Conservation (phyloP, 148 eudicot species). For the Camellia granthamiana region DNA sequence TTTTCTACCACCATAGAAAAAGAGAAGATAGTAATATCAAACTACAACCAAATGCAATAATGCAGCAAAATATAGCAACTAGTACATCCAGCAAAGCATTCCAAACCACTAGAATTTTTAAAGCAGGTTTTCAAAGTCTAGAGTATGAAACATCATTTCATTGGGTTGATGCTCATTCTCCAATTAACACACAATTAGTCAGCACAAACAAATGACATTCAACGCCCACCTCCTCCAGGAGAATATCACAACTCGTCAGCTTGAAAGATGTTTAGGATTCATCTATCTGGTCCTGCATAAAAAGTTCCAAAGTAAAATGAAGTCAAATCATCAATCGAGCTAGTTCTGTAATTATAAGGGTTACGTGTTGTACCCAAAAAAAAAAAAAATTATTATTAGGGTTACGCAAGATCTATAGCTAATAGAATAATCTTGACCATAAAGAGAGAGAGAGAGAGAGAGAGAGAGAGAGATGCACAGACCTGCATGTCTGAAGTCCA, state of each 20-base stretch:
- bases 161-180: not conserved
- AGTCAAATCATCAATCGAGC: not conserved
- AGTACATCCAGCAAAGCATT: slow-evolving; percentile 2
- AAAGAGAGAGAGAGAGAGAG: not conserved
- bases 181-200: slow-evolving; percentile 20
- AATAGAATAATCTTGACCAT: not conserved
- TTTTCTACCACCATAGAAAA: not conserved
- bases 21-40: not conserved
- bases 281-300: slow-evolving; percentile 55
- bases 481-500: slow-evolving; percentile 72
- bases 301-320: not conserved
- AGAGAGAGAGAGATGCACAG: not conserved
- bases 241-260: slow-evolving; percentile 14
- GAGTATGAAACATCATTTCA: slow-evolving; percentile 11
- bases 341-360: not conserved
- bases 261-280: slow-evolving; percentile 33
- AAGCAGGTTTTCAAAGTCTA: not conserved
- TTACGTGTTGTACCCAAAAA: too few species aligned
- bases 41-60: not conserved
- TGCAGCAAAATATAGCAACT: not conserved
- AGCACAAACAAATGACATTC: slow-evolving; percentile 39
- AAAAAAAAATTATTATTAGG: too few species aligned
- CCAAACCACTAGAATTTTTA: slow-evolving; percentile 11
- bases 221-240: slow-evolving; percentile 44
- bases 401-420: not conserved